phyloP scores from a whole-genome alignment of 768 basidiomycete species.

The Postia placenta region DNA sequence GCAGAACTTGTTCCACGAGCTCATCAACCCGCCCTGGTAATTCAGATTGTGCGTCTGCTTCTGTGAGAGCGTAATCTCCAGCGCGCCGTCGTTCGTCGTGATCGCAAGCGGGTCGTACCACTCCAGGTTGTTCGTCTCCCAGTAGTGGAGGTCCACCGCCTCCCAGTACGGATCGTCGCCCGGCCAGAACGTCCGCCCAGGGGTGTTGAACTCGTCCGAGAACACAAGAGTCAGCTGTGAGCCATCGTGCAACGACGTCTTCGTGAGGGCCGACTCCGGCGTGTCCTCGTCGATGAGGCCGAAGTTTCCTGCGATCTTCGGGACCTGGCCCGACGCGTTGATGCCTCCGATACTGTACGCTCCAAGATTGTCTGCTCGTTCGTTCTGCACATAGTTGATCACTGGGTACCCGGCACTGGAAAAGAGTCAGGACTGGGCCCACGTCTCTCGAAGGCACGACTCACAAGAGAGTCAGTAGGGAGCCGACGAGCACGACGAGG shows the following conservation, averaged over 20 bases:
- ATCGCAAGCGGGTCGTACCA: conserved; percentile 86
- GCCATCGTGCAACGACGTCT: conserved; percentile 46
- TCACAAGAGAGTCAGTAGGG: conserved; percentile 24
- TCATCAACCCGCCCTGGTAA: conserved; percentile 64
- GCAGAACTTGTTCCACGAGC: conserved; percentile 87
- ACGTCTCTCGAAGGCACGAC: not conserved
- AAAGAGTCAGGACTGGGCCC: not conserved
- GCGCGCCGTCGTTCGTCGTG: conserved; percentile 64
- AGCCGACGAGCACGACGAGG: conserved; percentile 28
- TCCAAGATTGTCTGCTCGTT: conserved; percentile 22
- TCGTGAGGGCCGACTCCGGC: conserved; percentile 50
- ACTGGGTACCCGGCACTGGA: conserved; percentile 32
- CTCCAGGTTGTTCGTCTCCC: conserved; percentile 44
- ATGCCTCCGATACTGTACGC: conserved; percentile 43
- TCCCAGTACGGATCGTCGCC: conserved; percentile 90
- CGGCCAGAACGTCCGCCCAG: conserved; percentile 77
- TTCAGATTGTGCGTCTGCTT: conserved; percentile 65
- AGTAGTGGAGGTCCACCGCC: conserved; percentile 76
- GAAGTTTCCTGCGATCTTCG: conserved; percentile 35
- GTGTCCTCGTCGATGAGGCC: conserved; percentile 77
- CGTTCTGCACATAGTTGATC: conserved; percentile 23
- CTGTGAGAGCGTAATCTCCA: conserved; percentile 68
- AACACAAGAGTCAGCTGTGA: conserved; percentile 65
- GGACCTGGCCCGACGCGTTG: conserved; percentile 42
- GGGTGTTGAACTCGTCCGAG: conserved; percentile 83